Evolutionary conservation across 2,329 filamentous ascomycete species (phyloP).

Genomic region (Leptographium lundbergii): DNA sequence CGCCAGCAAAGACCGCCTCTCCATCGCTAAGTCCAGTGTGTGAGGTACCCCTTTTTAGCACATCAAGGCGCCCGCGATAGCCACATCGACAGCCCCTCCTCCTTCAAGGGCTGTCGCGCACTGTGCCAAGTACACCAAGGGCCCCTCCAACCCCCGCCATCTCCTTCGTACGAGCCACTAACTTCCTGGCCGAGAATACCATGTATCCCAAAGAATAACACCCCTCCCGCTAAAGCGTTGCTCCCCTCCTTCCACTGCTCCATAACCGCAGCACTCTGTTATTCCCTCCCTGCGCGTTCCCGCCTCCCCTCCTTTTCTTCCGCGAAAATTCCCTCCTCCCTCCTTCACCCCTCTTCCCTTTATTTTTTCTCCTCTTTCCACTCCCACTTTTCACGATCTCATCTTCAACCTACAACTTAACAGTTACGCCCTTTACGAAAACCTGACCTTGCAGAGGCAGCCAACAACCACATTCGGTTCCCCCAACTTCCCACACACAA

Average conservation of each 20-base stretch:
- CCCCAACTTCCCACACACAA: background rate
- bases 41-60: background rate
- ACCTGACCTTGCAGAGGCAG: background rate
- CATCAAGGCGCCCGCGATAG: background rate
- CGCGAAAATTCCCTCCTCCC: constrained; percentile 11
- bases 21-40: background rate
- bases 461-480: background rate
- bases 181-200: background rate
- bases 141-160: constrained; percentile 12
- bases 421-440: background rate
- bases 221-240: constrained; percentile 12
- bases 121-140: background rate
- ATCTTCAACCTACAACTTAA: background rate
- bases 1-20: background rate
- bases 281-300: constrained; percentile 9
- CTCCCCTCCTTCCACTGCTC: constrained; percentile 7
- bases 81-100: background rate
- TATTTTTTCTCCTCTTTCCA: constrained; percentile 10
- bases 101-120: background rate
- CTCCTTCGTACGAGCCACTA: constrained; percentile 8
- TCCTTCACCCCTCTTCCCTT: constrained; percentile 15
- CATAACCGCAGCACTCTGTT: constrained; percentile 7
- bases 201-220: constrained; percentile 1
- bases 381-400: background rate
- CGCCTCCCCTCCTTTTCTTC: constrained; percentile 12